Evolutionary conservation across 2,329 filamentous ascomycete genomes (phyloP).

Genomic region (Colletotrichum noveboracense): DNA sequence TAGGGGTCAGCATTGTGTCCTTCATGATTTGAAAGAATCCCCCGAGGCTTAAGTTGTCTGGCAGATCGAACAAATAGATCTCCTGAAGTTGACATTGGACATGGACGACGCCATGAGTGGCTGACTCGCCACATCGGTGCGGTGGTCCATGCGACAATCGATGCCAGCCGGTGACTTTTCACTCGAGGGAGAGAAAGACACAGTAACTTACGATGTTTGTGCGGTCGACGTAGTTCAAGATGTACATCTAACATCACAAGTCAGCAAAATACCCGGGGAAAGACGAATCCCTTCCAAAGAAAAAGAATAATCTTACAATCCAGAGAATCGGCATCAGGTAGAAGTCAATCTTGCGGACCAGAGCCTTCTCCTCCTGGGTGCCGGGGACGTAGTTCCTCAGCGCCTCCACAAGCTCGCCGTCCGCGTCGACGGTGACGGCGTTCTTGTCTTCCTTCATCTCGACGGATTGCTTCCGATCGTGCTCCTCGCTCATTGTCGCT

Average conservation of each 20-base stretch:
- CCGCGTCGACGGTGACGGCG: not conserved
- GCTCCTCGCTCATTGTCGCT: not conserved
- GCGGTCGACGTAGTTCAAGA: slow-evolving; percentile 32
- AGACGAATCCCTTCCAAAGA: not conserved
- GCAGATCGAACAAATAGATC: not conserved
- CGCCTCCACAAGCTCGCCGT: slow-evolving; percentile 28
- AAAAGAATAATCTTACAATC: not conserved
- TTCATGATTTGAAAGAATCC: not conserved
- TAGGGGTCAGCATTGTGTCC: not conserved
- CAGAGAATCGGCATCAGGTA: not conserved
- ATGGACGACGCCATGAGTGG: not conserved
- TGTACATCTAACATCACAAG: slow-evolving; percentile 23
- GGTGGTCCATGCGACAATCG: not conserved
- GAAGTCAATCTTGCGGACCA: slow-evolving; percentile 23
- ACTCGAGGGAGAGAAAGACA: not conserved
- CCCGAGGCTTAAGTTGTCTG: not conserved
- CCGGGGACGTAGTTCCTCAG: slow-evolving; percentile 31
- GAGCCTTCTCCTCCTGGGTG: slow-evolving; percentile 25
- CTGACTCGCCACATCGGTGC: not conserved
- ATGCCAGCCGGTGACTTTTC: not conserved
- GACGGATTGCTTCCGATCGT: slow-evolving; percentile 14
- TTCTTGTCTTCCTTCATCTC: slow-evolving; percentile 23
- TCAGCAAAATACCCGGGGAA: not conserved
- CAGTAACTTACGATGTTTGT: slow-evolving; percentile 29
- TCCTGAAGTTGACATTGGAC: not conserved